These are phyloP conservation scores for Cerioporus squamosus DNA, from an alignment of 1,284 basidiomycete genomes.

Conservation along the genomic window DNA sequence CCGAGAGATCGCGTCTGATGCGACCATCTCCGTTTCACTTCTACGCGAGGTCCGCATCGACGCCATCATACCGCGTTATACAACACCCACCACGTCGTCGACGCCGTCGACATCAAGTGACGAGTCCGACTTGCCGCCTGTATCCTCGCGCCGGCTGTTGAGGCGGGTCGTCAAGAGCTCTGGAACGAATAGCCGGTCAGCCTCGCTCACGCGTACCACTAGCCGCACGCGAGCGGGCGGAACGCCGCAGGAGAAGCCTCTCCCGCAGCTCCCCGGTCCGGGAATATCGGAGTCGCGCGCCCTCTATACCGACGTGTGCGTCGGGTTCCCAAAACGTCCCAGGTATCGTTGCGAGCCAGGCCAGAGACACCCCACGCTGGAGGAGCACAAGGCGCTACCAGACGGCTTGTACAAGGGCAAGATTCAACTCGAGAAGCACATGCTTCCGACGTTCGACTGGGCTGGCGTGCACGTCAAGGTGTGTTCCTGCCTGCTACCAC, in stretches of 20 bases:
- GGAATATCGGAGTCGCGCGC: constrained; percentile 51
- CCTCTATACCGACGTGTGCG: constrained; percentile 55
- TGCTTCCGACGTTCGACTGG: constrained; percentile 71
- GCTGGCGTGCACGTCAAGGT: constrained; percentile 69
- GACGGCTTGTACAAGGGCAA: constrained; percentile 69
- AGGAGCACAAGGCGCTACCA: constrained; percentile 52
- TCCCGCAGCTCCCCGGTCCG: constrained; percentile 48
- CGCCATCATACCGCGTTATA: constrained; percentile 27
- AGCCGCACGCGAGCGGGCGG: constrained; percentile 4
- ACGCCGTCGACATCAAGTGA: constrained; percentile 55
- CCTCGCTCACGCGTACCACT: not conserved
- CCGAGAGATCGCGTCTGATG: constrained; percentile 68
- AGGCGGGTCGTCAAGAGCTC: constrained; percentile 43
- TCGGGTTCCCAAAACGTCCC: constrained; percentile 73
- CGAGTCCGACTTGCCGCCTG: constrained; percentile 46
- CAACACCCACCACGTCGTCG: constrained; percentile 37
- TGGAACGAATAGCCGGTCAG: not conserved
- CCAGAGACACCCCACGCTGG: constrained; percentile 49
- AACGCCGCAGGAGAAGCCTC: constrained; percentile 42
- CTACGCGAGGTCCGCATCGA: constrained; percentile 58
- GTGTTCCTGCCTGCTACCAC: constrained; percentile 25
- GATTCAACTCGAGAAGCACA: constrained; percentile 54
- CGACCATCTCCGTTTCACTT: constrained; percentile 67
- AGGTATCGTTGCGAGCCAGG: constrained; percentile 42
- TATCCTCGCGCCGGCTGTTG: constrained; percentile 42